Base-by-base conservation (phyloP, 495 filamentous ascomycete species). In the Penicillium paradoxum region DNA sequence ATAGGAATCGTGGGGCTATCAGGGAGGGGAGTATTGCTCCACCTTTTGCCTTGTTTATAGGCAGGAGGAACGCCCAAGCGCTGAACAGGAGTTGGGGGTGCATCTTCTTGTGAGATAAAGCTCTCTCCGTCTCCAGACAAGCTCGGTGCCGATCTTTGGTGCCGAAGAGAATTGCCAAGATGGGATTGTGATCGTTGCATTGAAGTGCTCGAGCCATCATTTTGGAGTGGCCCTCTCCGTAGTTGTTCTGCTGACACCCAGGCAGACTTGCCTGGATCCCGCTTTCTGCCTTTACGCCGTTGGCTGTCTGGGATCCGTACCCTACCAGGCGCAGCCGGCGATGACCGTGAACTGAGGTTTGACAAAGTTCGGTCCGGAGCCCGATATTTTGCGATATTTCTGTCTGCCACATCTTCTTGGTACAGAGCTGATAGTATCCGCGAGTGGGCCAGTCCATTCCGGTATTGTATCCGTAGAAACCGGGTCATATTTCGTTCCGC, bases 401-500 rank as follows among this genome's bases (percentile, higher is more conserved):
- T 60, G 45, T 75, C 72, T 21, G 74, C 70, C 17, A 73, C 74
- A 59, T 77, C 71, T 47, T 75, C 74, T 45, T 75, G 71, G 30
- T 72, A 73, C 13, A 73, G 43, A 1, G 62, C 59, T 6, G 71
- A 71, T 1, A 69, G 37, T 5, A 68, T 53, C 11, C 67, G 70
- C 6, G 67, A 65, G 49, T 63, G 65, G 2, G 65, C 40, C n/a
- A 55, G 50, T 41, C 57, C 59, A 33, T 57, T 70, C 29, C 53
- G 51, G 34, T 58, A 45, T 37, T 59, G 61, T 2, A 55, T 56
- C 36, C 64, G 68, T 7, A 74, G 60, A 19, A 74, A 74, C 1
- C 66, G 57, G 9, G 64, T 68, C 66, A 77, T 74, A 40, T 77
- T 77, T 9, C 74, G 69, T 52, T 77, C 74, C 5, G 74, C 74